phyloP scores from a whole-genome alignment of 1,284 basidiomycete genomes.

The Xerocomus minutiporus region DNA sequence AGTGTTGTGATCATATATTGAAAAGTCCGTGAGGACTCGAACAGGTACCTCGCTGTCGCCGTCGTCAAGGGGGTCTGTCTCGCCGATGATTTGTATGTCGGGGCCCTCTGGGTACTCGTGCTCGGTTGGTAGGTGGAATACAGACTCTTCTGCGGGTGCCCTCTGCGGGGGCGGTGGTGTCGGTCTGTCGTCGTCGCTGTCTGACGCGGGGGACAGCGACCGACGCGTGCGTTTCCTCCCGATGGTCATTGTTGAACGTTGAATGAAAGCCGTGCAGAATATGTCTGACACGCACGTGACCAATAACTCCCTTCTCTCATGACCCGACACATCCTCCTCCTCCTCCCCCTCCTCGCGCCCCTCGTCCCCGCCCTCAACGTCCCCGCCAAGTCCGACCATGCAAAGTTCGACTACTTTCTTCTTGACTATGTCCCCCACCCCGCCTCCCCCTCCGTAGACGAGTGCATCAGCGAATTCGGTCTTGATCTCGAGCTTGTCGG shows the following conservation, averaged over 20 bases:
- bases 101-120: constrained; percentile 27
- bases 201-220: constrained; percentile 18
- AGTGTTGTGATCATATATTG: constrained; percentile 41
- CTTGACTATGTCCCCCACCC: constrained; percentile 64
- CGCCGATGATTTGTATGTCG: constrained; percentile 33
- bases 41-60: constrained; percentile 44
- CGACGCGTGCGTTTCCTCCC: constrained; percentile 27
- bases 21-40: constrained; percentile 47
- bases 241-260: constrained; percentile 15
- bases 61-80: constrained; percentile 28
- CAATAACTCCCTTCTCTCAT: constrained; percentile 7
- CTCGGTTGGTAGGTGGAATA: constrained; percentile 16
- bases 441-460: constrained; percentile 47
- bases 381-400: constrained; percentile 56
- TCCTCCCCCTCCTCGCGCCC: constrained; percentile 32
- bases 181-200: constrained; percentile 18
- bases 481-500: constrained; percentile 86
- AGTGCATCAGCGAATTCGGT: constrained; percentile 60
- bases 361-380: constrained; percentile 30
- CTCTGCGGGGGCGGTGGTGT: constrained; percentile 3
- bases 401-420: constrained; percentile 88
- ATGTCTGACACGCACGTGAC: constrained; percentile 25
- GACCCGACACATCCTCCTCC: constrained; percentile 28
- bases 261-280: constrained; percentile 1
- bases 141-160: not conserved